Conservation (phyloP, 2,329 filamentous ascomycete species). For the Fusarium sp. region DNA sequence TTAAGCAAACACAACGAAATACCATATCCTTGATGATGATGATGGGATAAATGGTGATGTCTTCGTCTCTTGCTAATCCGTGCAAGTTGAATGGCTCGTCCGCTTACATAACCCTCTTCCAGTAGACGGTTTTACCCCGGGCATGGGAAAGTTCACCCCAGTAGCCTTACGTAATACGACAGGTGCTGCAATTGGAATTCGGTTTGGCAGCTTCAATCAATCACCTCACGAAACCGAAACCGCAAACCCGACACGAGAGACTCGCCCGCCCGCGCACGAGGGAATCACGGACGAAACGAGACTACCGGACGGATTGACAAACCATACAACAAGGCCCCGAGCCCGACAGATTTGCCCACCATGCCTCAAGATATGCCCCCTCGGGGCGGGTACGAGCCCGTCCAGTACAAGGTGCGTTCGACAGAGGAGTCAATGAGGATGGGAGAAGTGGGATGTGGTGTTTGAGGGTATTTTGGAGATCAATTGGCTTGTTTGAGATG, state of each 20-base stretch:
- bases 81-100: constrained; percentile 27
- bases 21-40: background rate
- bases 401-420: constrained; percentile 90
- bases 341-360: constrained; percentile 54
- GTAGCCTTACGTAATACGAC: constrained; percentile 43
- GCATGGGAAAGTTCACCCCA: background rate
- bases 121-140: constrained; percentile 13
- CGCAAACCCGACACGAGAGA: constrained; percentile 13
- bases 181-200: constrained; percentile 28
- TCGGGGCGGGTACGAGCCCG: constrained; percentile 89
- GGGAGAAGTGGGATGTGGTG: background rate
- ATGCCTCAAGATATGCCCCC: constrained; percentile 99
- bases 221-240: constrained; percentile 43
- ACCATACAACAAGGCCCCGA: background rate
- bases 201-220: constrained; percentile 42
- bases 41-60: constrained; percentile 14
- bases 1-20: background rate
- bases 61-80: constrained; percentile 38
- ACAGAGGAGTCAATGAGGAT: background rate
- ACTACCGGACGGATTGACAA: constrained; percentile 2
- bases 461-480: background rate
- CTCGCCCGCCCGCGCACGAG: constrained; percentile 26
- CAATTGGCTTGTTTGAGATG: background rate
- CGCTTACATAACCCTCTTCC: constrained; percentile 14
- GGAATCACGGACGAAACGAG: constrained; percentile 23